Conservation (phyloP, 305 asterid genomes). For the Nicotiana rustica region DNA sequence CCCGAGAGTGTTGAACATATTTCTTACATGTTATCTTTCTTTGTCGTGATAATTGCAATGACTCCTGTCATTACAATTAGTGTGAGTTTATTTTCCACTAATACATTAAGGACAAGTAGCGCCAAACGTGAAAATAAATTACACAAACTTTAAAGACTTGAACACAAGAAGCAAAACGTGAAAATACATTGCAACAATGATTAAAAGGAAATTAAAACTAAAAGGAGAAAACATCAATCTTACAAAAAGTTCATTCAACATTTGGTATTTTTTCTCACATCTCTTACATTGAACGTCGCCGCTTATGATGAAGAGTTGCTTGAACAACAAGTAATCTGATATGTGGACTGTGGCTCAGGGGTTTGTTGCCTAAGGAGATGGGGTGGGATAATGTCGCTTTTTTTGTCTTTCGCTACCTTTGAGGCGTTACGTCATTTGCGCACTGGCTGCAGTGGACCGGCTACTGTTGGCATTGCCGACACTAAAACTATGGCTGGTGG, state of each 20-base stretch:
- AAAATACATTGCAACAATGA: too few relatives aligned
- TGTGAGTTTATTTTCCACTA: too few relatives aligned
- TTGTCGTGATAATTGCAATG: too few relatives aligned
- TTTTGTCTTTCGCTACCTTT: background rate
- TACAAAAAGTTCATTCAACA: conserved; percentile 1
- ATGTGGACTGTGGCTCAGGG: conserved; percentile 54
- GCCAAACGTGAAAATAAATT: too few relatives aligned
- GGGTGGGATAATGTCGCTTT: conserved; percentile 17
- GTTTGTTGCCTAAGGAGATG: conserved; percentile 60
- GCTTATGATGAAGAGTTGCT: conserved; percentile 39
- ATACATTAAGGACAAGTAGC: too few relatives aligned
- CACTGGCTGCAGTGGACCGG: background rate
- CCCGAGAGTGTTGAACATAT: too few relatives aligned
- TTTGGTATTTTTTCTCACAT: conserved; percentile 52
- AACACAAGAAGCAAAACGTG: too few relatives aligned
- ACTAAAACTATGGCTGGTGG: background rate
- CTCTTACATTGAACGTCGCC: conserved; percentile 70
- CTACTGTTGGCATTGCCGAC: background rate
- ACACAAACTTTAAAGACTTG: too few relatives aligned
- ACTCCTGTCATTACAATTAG: too few relatives aligned
- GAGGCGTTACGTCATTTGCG: background rate
- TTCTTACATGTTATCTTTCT: too few relatives aligned
- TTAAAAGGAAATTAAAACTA: too few relatives aligned
- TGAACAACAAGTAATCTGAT: conserved; percentile 36
- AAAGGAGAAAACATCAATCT: too few relatives aligned